These are phyloP conservation scores for Pterulicium gracile DNA, from an alignment of 1,284 basidiomycete genomes.

Conservation along the genomic window DNA sequence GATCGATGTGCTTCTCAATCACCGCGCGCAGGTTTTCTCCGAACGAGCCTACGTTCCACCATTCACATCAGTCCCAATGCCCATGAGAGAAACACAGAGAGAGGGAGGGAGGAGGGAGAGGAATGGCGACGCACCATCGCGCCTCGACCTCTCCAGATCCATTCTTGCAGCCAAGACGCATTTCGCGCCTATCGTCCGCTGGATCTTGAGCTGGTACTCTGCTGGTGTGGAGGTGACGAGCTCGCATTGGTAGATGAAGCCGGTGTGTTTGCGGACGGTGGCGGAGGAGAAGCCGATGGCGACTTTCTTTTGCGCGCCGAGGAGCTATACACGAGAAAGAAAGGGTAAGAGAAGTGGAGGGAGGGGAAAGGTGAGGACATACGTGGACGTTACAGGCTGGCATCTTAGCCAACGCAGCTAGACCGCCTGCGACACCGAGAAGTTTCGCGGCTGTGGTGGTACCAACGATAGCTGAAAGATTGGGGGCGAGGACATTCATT, in stretches of 20 bases:
- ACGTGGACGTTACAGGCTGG: slow-evolving; percentile 95
- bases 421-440: slow-evolving; percentile 92
- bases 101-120: too few species aligned
- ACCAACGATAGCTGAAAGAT: slow-evolving; percentile 95
- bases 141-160: slow-evolving; percentile 72
- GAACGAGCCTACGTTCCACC: slow-evolving; percentile 54
- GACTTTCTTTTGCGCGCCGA: slow-evolving; percentile 89
- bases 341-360: slow-evolving; percentile 3
- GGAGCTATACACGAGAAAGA: slow-evolving; percentile 42
- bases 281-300: slow-evolving; percentile 75
- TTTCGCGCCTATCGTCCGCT: slow-evolving; percentile 91
- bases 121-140: slow-evolving; percentile 72
- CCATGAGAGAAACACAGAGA: too few species aligned
- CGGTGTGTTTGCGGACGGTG: slow-evolving; percentile 85
- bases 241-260: slow-evolving; percentile 92
- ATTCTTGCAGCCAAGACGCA: slow-evolving; percentile 85
- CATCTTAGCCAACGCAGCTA: slow-evolving; percentile 87
- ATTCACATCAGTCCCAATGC: too few species aligned
- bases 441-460: slow-evolving; percentile 97
- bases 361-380: slow-evolving; percentile 24
- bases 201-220: slow-evolving; percentile 90
- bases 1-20: slow-evolving; percentile 85
- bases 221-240: slow-evolving; percentile 78
- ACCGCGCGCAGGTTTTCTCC: slow-evolving; percentile 77
- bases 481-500: slow-evolving; percentile 97